Evolutionary conservation across 164 flowering plant species (phyloP), one percentile per base, ranked within the genome.

Genomic region (Dillenia suffruticosa): DNA sequence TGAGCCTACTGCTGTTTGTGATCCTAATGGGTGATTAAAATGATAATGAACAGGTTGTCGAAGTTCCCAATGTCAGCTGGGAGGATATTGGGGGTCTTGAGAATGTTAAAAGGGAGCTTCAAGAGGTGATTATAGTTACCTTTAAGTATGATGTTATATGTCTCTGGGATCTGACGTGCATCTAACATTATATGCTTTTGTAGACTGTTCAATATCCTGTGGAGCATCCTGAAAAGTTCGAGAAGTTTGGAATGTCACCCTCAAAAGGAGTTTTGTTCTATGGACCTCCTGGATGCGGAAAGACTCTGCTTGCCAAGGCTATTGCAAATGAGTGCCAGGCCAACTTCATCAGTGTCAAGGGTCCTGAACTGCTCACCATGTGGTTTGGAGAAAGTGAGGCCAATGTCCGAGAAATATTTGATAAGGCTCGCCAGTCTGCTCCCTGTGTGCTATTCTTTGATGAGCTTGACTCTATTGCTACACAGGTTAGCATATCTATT

Each of bases 331-430:
- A 89, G 60, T 89, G 96, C 63, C 93, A 87, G 70, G 91, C 93
- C 11, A 89, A 89, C 71, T 89, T 89, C 68, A 89, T 89, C 72
- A 89, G 93, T 63, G 64, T 89, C 59, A 89, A 89, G 81, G 96
- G 96, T 50, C 96, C 96, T 16, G 96, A 89, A 66, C 65, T 89
- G 71, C 93, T 89, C 12, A 89, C 96, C 3, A 89, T 88, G 96
- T 90, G 96, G 94, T 90, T 90, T 66, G 96, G 96, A 54, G 96
- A 90, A 74, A 90, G 96, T 65, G 96, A 90, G 68, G 96, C 92
- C 49, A 90, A 90, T 72, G 96, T 87, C 1, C 71, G 96, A 19
- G 96, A 88, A 68, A 89, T 89, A 7, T 89, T 89, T 68, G 93
- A 89, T 80, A 87, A 87, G 80, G 96, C 96, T n/a, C 86, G 96